Conservation (phyloP, 1,284 basidiomycete genomes). For the Fomitopsis palustris region DNA sequence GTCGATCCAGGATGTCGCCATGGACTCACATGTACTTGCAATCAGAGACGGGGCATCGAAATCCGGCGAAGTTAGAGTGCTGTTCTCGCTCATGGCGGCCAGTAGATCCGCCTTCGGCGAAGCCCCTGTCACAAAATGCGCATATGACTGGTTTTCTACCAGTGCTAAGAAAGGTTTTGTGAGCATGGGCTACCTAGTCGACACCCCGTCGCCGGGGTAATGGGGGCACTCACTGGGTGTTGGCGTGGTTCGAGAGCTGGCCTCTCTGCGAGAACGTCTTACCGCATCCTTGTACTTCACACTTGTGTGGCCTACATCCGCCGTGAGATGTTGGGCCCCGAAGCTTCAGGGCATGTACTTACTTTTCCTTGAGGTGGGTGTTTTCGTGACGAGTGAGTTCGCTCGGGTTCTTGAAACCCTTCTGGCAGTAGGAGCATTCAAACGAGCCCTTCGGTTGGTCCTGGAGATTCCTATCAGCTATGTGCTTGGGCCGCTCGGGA, state of each 20-base stretch:
- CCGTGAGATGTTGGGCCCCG: not conserved
- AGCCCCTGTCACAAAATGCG: constrained; percentile 39
- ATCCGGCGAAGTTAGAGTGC: constrained; percentile 9
- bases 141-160: constrained; percentile 50
- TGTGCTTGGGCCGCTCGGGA: not conserved
- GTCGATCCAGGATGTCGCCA: not conserved
- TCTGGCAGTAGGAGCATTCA: constrained; percentile 5
- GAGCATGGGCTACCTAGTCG: not conserved
- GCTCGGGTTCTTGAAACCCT: not conserved
- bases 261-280: constrained; percentile 54
- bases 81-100: constrained; percentile 17
- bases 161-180: constrained; percentile 36
- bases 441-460: not conserved
- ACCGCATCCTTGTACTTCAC: constrained; percentile 36
- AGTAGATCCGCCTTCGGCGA: constrained; percentile 59
- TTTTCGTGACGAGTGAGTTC: constrained; percentile 3
- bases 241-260: constrained; percentile 51
- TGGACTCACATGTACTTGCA: not conserved
- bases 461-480: not conserved
- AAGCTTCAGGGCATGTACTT: not conserved
- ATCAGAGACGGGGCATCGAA: constrained; percentile 8
- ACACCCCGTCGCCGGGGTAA: not conserved
- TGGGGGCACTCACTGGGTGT: constrained; percentile 46
- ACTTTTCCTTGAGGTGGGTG: not conserved
- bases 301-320: constrained; percentile 4